phyloP scores from a whole-genome alignment of 805 yeast species.

The Myxozyma melibiosi region DNA sequence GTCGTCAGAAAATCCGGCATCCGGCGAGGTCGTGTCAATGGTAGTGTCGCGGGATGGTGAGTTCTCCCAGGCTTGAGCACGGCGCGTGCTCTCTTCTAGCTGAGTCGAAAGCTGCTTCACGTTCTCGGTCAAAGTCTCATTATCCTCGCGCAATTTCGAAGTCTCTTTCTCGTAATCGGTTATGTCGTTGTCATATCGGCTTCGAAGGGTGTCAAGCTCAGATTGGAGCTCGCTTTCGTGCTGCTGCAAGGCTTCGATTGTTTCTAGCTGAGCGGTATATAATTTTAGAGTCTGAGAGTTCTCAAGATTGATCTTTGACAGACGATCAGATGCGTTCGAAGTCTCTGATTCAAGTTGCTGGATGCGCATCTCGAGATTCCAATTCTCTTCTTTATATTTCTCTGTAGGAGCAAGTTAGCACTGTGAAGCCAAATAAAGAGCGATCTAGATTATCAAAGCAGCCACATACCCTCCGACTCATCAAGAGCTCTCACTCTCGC shows the following conservation, averaged over 20 bases:
- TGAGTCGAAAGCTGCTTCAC: slow-evolving; percentile 35
- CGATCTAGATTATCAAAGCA: slow-evolving; percentile 16
- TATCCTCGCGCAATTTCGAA: slow-evolving; percentile 37
- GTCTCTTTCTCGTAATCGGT: slow-evolving; percentile 30
- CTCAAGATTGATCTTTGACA: slow-evolving; percentile 36
- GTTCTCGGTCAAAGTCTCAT: slow-evolving; percentile 28
- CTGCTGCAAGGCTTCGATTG: slow-evolving; percentile 38
- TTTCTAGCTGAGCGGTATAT: slow-evolving; percentile 36
- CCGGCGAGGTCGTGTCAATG: slow-evolving; percentile 9
- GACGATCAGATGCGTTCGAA: slow-evolving; percentile 34
- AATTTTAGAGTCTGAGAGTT: slow-evolving; percentile 33
- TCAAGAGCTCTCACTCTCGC: slow-evolving; percentile 30
- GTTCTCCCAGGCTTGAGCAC: slow-evolving; percentile 4
- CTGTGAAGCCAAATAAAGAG: slow-evolving; percentile 4
- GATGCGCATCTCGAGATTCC: slow-evolving; percentile 44
- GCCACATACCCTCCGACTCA: slow-evolving; percentile 35
- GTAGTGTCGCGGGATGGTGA: not conserved
- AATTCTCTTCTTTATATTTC: slow-evolving; percentile 42
- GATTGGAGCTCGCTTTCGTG: slow-evolving; percentile 38
- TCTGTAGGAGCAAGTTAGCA: slow-evolving; percentile 33
- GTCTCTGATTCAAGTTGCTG: slow-evolving; percentile 38
- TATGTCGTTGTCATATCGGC: slow-evolving; percentile 37
- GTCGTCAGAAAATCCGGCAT: slow-evolving; percentile 18
- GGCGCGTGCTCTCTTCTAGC: slow-evolving; percentile 12
- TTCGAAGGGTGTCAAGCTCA: slow-evolving; percentile 34